phyloP scores from a whole-genome alignment of 768 basidiomycete species.

The Steccherinum ochraceum region DNA sequence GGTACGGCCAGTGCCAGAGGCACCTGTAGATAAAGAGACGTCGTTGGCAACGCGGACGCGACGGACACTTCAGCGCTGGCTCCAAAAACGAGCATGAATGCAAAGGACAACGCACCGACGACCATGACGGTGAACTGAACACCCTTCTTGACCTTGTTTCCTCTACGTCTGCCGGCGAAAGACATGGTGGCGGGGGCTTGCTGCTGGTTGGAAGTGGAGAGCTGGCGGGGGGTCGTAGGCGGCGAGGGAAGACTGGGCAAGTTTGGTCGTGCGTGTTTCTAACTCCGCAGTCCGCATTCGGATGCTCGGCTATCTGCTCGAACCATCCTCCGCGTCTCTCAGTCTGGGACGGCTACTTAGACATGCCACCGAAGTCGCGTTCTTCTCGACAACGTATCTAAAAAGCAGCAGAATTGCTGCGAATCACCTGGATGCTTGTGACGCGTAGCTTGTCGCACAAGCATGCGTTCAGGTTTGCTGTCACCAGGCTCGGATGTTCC shows the following conservation, averaged over 20 bases:
- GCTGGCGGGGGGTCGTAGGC: conserved; percentile 16
- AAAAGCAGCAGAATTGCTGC: too few relatives aligned
- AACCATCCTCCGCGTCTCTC: background rate
- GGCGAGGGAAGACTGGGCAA: conserved; percentile 5
- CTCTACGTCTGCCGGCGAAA: conserved; percentile 79
- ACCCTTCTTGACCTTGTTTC: conserved; percentile 98
- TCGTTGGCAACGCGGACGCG: conserved; percentile 3
- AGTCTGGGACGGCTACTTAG: too few relatives aligned
- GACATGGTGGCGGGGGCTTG: conserved; percentile 44
- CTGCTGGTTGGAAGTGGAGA: conserved; percentile 5
- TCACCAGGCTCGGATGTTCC: too few relatives aligned
- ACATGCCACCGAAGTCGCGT: too few relatives aligned
- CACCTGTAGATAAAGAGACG: conserved; percentile 46
- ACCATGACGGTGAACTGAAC: conserved; percentile 98
- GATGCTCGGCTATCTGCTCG: background rate
- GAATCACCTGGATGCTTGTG: too few relatives aligned
- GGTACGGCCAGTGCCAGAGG: conserved; percentile 94
- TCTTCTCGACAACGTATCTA: too few relatives aligned
- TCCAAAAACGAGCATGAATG: conserved; percentile 7
- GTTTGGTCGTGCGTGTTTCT: conserved; percentile 19
- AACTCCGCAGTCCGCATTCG: conserved; percentile 15
- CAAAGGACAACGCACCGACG: conserved; percentile 86
- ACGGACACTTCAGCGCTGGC: conserved; percentile 3
- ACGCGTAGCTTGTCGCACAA: too few relatives aligned
- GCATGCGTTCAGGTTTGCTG: too few relatives aligned